These are phyloP conservation scores for Septoria linicola DNA, from an alignment of 2,329 filamentous ascomycete species.

Conservation along the genomic window DNA sequence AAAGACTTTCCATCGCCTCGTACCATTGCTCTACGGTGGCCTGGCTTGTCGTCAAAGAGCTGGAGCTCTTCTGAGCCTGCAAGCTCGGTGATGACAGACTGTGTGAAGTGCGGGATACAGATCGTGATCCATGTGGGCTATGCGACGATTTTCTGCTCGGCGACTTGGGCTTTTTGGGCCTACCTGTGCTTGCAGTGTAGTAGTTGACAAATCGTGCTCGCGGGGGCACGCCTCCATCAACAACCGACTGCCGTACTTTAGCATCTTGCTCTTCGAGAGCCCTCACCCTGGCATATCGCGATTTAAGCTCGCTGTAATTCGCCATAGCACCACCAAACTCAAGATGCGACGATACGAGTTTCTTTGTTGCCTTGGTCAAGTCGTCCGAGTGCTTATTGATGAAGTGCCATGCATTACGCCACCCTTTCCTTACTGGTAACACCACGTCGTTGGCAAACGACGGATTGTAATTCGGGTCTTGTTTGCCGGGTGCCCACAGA, in stretches of 20 bases:
- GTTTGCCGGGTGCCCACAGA: conserved; percentile 28
- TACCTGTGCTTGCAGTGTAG: conserved; percentile 80
- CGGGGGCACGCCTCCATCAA: conserved; percentile 37
- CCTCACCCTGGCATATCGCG: conserved; percentile 67
- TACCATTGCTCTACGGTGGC: neutral
- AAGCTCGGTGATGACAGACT: neutral
- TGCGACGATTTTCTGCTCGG: conserved; percentile 36
- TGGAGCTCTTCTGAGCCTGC: neutral
- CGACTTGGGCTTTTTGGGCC: conserved; percentile 56
- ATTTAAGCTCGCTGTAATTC: conserved; percentile 68
- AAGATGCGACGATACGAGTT: conserved; percentile 74
- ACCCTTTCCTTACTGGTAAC: conserved; percentile 67
- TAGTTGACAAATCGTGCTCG: conserved; percentile 83
- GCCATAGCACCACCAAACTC: conserved; percentile 81
- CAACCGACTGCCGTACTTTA: conserved; percentile 37
- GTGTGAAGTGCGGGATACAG: neutral
- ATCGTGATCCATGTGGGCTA: conserved; percentile 15
- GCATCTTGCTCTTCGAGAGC: conserved; percentile 70
- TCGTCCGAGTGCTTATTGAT: conserved; percentile 77
- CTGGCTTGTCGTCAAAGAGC: neutral
- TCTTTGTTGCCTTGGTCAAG: conserved; percentile 66
- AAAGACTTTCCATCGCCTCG: conserved; percentile 1
- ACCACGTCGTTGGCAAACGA: conserved; percentile 72
- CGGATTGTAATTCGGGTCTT: conserved; percentile 70
- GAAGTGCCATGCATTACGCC: conserved; percentile 69